Evolutionary conservation across 2,329 filamentous ascomycete species (phyloP).

Genomic region (Camptophora hylomeconis): DNA sequence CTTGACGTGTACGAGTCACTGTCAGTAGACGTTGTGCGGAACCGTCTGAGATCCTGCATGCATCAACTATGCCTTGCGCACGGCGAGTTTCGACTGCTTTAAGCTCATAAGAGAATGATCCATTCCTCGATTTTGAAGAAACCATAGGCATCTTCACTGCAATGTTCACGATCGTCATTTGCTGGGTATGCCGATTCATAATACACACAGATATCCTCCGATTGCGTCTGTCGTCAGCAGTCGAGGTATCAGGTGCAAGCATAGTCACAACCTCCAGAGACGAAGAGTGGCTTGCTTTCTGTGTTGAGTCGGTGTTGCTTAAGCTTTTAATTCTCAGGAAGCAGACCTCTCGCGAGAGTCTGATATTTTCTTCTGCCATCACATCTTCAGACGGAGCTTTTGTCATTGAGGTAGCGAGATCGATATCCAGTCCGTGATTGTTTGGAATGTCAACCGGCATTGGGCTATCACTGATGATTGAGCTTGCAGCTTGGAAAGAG

Average conservation of each 20-base stretch:
- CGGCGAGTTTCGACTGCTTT: constrained; percentile 37
- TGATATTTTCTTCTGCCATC: constrained; percentile 5
- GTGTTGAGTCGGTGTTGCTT: constrained; percentile 4
- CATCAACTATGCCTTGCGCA: constrained; percentile 57
- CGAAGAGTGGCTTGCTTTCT: background rate
- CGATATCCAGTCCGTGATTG: too few species aligned
- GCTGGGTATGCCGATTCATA: constrained; percentile 54
- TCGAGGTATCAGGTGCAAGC: constrained; percentile 1
- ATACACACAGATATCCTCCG: constrained; percentile 46
- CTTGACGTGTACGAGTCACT: constrained; percentile 51
- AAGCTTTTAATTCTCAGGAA: constrained; percentile 16
- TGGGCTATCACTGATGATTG: constrained; percentile 31
- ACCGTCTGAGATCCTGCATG: constrained; percentile 57
- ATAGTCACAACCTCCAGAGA: constrained; percentile 11
- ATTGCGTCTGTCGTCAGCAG: constrained; percentile 4
- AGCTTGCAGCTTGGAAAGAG: constrained; percentile 42
- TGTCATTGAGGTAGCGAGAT: too few species aligned
- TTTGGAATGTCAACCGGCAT: too few species aligned
- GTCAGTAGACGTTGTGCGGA: constrained; percentile 56
- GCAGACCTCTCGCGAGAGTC: constrained; percentile 11
- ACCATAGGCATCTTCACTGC: constrained; percentile 33
- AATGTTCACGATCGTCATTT: constrained; percentile 54
- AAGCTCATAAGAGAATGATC: constrained; percentile 8
- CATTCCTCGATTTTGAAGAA: constrained; percentile 6
- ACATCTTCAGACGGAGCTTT: too few species aligned